A percentile compares a stretch with the other conserved stretches of the same genome.
phyloP scores from a whole-genome alignment of 306 rosid species.

The Corylus heterophylla region DNA sequence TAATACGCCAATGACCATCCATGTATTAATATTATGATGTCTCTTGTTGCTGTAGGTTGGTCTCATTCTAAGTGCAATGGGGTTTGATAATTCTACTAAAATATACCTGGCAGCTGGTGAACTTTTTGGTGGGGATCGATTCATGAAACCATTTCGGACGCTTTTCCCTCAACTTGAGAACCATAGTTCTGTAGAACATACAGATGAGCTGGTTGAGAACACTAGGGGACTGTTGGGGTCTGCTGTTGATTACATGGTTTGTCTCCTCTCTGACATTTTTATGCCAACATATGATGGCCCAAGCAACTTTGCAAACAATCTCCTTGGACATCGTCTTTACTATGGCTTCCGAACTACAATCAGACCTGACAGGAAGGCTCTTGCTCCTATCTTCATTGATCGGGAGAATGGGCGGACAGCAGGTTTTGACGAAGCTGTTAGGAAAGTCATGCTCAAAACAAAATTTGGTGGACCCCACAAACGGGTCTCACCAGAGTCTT shows the following conservation, averaged over 20 bases:
- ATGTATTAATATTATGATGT: background rate
- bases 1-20: background rate
- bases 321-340: constrained; percentile 95
- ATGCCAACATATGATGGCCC: constrained; percentile 99
- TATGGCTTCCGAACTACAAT: constrained; percentile 91
- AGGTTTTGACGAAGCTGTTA: constrained; percentile 80
- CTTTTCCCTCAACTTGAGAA: constrained; percentile 81
- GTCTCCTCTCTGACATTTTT: constrained; percentile 96
- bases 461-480: constrained; percentile 91
- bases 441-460: constrained; percentile 74
- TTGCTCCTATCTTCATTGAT: constrained; percentile 85
- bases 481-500: constrained; percentile 80
- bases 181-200: constrained; percentile 72
- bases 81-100: constrained; percentile 55
- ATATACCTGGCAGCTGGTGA: constrained; percentile 80
- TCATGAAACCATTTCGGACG: constrained; percentile 80
- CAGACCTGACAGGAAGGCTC: constrained; percentile 92
- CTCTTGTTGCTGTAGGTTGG: constrained; percentile 64
- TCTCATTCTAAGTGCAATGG: constrained; percentile 67
- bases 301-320: constrained; percentile 99
- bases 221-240: constrained; percentile 86
- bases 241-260: constrained; percentile 99
- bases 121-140: constrained; percentile 88
- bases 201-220: constrained; percentile 79
- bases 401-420: constrained; percentile 59